Evolutionary conservation across 306 rosid genomes (phyloP), one percentile per base, ranked within the genome.

Genomic region (Mucuna pruriens): DNA sequence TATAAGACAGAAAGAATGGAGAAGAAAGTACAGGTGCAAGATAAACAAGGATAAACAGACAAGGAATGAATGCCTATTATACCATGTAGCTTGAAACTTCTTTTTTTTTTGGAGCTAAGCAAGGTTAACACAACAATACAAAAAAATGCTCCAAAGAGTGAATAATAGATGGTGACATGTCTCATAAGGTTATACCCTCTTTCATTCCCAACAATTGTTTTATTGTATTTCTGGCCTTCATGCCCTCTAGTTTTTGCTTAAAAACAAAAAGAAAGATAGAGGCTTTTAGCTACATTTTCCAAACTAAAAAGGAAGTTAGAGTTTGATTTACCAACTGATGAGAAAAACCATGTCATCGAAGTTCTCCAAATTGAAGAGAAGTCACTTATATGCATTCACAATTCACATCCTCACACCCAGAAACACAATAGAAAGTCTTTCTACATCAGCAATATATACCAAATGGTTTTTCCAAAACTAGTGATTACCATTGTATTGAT

Each of bases 391-490:
- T 52, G 39, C 40, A 40, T 52, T 57, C 81, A 79, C 54, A 72
- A 1, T 70, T 65, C 80, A 74, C 40, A 58, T 44, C 63, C 44
- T 51, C 6, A 19, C 36, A 33, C 33, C 9, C 66, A 29, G 6
- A 20, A 13, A 31, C 38, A 79, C 49, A 7, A 13, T 22, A 12
- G 10, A 62, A 62, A 44, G 15, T 64, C 38, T 71, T 46, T 26
- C 34, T 19, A 57, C 39, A 31, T 42, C 34, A 33, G 45, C 60
- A 55, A 4, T 7, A 68, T 51, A 8, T 46, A 25, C 22, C 66
- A 49, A 83, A 90, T 90, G 91, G 78, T 29, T 65, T 55, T 84
- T 78, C 19, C 78, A 64, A 42, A 75, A 68, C 44, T 74, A 36
- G 60, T 64, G 61, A 76, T 63, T 60, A 73, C 64, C 49, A 54